Evolutionary conservation across 129 eudicot genomes (phyloP), one percentile per base, ranked within the genome.

Genomic region (Flaveria bidentis): DNA sequence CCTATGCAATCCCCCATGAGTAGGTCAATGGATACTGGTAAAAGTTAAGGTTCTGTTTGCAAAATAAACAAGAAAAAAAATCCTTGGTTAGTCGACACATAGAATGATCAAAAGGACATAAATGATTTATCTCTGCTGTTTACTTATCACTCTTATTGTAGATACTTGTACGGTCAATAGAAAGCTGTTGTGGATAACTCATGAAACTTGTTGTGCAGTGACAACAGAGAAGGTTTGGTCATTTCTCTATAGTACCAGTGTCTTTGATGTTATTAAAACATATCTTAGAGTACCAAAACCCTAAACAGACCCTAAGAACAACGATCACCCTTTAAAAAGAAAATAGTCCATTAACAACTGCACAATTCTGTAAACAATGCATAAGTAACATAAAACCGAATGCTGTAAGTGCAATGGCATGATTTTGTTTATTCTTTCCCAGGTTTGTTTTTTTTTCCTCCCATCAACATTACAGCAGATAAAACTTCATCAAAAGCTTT

Each of bases 401-500:
- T 66, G 39, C 28, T 22, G 33, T 36, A 72, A 67, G 53, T 39
- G 44, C 67, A 22, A 14, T 76, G 74, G 26, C 67, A 22, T 18
- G 9, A 5, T 51, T 51, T 76, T 63, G 15, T 66, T 49, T 76
- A 11, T 44, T 9, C 52, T 53, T 50, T 64, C 51, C 47, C 20
- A 18, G 13, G 16, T 8, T 44, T 25, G 42, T 23, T 30, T 30
- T 46, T 30, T 58, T 23, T 30, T 30, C 23, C 61, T 45, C 49
- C 18, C 41, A 73, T 44, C 44, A 60, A 26, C 45, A 60, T 25
- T 60, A 25, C 58, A 16, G 61, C 58, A 60, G 41, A 74, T 42
- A 50, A 46, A 13, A 7, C 67, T 33, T 76, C 74, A 20, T 67
- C 74, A 49, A 76, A 65, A 66, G n/a, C 15, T 76, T 52, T 39